Evolutionary conservation across 148 eudicot species (phyloP).

Genomic region (Tetragonia tetragonoides): DNA sequence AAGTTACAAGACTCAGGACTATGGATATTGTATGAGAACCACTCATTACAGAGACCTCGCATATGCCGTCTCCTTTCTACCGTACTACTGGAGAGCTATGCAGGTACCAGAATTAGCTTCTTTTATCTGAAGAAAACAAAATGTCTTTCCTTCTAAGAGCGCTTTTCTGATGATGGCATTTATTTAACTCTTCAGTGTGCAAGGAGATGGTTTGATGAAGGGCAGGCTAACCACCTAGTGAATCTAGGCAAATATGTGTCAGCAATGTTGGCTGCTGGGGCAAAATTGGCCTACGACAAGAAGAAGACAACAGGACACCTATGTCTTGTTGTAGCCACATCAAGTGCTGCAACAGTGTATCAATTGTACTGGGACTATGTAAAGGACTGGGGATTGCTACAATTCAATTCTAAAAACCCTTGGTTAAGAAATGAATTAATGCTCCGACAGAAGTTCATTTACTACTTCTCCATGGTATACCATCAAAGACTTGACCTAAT

Average conservation of each 20-base stretch:
- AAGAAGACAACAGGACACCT: slow-evolving; percentile 65
- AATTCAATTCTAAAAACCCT: slow-evolving; percentile 78
- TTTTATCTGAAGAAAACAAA: neutral
- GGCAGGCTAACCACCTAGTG: slow-evolving; percentile 68
- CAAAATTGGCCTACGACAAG: slow-evolving; percentile 88
- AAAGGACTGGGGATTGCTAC: slow-evolving; percentile 96
- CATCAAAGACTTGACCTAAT: slow-evolving; percentile 3
- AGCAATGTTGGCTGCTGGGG: slow-evolving; percentile 98
- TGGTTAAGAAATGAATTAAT: slow-evolving; percentile 94
- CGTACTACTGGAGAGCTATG: slow-evolving; percentile 99
- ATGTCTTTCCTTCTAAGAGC: neutral
- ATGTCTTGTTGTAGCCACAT: slow-evolving; percentile 64
- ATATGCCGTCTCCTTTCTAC: slow-evolving; percentile 91
- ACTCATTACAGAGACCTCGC: slow-evolving; percentile 79
- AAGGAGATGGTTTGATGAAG: slow-evolving; percentile 96
- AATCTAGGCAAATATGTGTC: slow-evolving; percentile 95
- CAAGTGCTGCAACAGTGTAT: slow-evolving; percentile 89
- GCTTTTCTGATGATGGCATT: slow-evolving; percentile 3
- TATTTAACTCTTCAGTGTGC: slow-evolving; percentile 62
- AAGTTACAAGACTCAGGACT: slow-evolving; percentile 90
- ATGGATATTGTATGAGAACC: slow-evolving; percentile 68
- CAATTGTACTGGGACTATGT: slow-evolving; percentile 99
- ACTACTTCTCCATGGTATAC: slow-evolving; percentile 91
- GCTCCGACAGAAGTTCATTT: slow-evolving; percentile 67
- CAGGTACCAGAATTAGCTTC: slow-evolving; percentile 48